Evolutionary conservation across 2,329 filamentous ascomycete species (phyloP), one percentile per base, ranked within the genome.

Genomic region (Lecanoromycetidae sp.): DNA sequence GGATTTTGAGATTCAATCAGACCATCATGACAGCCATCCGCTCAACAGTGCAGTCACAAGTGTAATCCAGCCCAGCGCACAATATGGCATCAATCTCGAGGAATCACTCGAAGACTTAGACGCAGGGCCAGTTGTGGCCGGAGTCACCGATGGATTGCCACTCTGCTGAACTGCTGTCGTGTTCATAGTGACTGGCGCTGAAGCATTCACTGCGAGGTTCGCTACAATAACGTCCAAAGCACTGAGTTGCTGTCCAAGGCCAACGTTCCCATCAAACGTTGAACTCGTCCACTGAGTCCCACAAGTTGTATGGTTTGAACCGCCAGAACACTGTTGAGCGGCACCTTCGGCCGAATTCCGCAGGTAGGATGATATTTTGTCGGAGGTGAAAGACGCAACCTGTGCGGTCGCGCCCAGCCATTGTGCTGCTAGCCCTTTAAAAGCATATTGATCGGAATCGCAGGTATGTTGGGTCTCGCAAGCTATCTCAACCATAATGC

Each of bases 241-340:
- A 1, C 76, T 71, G 80, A 85, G 84, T 61, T 84, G 78, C 60
- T 84, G 79, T 5, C 81, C 81, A 2, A 83, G 72, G 6, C 80
- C 80, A 5, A 68, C 71, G 1, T 68, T 69, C 23, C 75, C 74
- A 58, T 83, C 78, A 63, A 74, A 82, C 5, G 62, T 61, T 8
- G 22, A 38, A 20, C 42, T 25, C 23, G 49, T 48, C 68, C 68
- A 71, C 45, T 63, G 61, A 38, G 66, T 44, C 3, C 67, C 67
- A 41, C 68, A 71, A 0, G 62, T 67, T 7, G 64, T 63, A 20
- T 69, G 64, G 23, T 71, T 59, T 1, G 53, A 50, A 23, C 69
- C 71, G 17, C 71, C 74, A 2, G 63, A 66, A 56, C 76, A 80
- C 7, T 70, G 68, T 37, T 65, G 60, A 1, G 75, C 76, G 2